A percentile compares a stretch with the other conserved stretches of the same genome.
Conservation (phyloP, 345 rosid species). For the Turritis glabra region DNA sequence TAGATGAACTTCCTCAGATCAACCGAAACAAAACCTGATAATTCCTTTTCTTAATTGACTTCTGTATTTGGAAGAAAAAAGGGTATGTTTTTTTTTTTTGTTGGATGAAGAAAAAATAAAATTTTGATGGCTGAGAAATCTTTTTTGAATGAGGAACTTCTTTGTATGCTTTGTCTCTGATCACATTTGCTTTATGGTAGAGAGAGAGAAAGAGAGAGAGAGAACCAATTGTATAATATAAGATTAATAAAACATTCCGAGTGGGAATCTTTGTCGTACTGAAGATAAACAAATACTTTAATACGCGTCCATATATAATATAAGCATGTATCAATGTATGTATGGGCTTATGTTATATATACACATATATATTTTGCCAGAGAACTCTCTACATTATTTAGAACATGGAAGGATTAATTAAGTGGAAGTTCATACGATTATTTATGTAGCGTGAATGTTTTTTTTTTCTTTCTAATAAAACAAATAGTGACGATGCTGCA, state of each 20-base stretch:
- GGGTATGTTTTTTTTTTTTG: conserved; percentile 12
- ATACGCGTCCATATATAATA: conserved; percentile 19
- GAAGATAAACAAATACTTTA: conserved; percentile 27
- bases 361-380: background rate
- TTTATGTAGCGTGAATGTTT: background rate
- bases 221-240: conserved; percentile 30
- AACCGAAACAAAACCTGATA: conserved; percentile 32
- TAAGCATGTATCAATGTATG: conserved; percentile 3
- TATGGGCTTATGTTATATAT: conserved; percentile 8
- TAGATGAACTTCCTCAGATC: conserved; percentile 51
- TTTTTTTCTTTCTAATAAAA: too few relatives aligned
- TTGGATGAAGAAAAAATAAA: conserved; percentile 44
- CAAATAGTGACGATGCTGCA: background rate
- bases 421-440: background rate
- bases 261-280: conserved; percentile 54
- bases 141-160: conserved; percentile 48
- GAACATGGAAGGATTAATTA: background rate
- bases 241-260: conserved; percentile 36
- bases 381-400: background rate
- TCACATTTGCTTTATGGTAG: conserved; percentile 50
- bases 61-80: background rate
- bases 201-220: conserved; percentile 36
- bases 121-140: conserved; percentile 40
- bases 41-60: background rate
- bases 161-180: conserved; percentile 44